Evolutionary conservation across 177 flowering plant species (phyloP).

Genomic region (Vitis hybrid): DNA sequence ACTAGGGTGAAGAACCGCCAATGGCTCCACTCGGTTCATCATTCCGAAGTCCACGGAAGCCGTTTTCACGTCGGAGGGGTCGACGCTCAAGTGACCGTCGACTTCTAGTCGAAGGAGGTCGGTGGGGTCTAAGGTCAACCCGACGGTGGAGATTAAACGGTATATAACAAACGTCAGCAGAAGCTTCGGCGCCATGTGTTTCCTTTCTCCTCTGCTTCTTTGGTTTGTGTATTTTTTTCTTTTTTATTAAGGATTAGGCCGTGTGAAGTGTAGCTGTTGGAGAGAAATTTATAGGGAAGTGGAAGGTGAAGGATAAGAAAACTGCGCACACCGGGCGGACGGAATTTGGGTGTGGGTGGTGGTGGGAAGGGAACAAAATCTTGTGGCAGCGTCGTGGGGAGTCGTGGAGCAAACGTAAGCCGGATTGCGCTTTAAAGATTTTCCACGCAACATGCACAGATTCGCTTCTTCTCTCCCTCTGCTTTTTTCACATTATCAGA

Average conservation of each 20-base stretch:
- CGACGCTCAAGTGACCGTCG: conserved; percentile 56
- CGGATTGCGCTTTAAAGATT: conserved; percentile 60
- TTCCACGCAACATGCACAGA: conserved; percentile 58
- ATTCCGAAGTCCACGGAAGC: conserved; percentile 80
- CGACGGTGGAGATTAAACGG: conserved; percentile 56
- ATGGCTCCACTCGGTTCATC: conserved; percentile 41
- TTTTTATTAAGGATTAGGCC: too few species aligned
- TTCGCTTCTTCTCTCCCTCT: conserved; percentile 21
- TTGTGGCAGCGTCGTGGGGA: conserved; percentile 36
- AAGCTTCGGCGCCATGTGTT: conserved; percentile 39
- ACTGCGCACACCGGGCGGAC: conserved; percentile 22
- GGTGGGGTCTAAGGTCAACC: conserved; percentile 43
- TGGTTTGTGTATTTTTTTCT: too few species aligned
- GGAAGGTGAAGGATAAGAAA: conserved; percentile 24
- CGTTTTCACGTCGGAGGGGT: conserved; percentile 38
- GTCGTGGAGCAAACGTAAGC: conserved; percentile 59
- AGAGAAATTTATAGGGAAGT: conserved; percentile 6
- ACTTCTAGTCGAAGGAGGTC: conserved; percentile 41
- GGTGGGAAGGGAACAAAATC: conserved; percentile 32
- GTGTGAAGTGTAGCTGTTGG: background rate
- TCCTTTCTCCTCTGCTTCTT: background rate
- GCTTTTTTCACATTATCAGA: conserved; percentile 10
- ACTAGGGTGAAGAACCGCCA: conserved; percentile 66
- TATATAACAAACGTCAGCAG: conserved; percentile 50
- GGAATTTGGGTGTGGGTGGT: background rate